phyloP scores from a whole-genome alignment of 2,329 filamentous ascomycete genomes.

The Fusarium sp. region DNA sequence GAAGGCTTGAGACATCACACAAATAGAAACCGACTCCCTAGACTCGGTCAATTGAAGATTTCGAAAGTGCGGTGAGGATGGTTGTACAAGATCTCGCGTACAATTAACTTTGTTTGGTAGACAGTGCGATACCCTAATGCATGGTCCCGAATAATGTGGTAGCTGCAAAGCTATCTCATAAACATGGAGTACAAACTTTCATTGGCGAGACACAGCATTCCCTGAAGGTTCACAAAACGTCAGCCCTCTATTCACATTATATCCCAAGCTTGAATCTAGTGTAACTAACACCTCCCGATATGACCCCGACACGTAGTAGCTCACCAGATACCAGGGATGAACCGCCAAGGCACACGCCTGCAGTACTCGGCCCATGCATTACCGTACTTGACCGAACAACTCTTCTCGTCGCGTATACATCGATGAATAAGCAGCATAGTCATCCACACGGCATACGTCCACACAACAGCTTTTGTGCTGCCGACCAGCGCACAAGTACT shows the following conservation, averaged over 20 bases:
- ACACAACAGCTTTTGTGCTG: constrained; percentile 55
- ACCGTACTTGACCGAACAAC: constrained; percentile 61
- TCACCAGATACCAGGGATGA: constrained; percentile 54
- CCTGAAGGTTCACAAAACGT: no score
- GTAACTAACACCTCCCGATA: no score
- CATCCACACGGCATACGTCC: constrained; percentile 62
- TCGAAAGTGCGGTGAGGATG: background rate
- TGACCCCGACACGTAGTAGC: no score
- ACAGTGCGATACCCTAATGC: background rate
- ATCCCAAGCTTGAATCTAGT: no score
- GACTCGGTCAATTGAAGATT: background rate
- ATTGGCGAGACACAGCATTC: background rate
- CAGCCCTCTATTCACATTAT: background rate
- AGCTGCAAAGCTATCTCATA: no score
- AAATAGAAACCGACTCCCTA: no score
- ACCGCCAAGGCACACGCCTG: constrained; percentile 56
- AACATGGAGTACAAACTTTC: no score
- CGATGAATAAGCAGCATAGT: constrained; percentile 59
- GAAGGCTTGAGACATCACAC: no score
- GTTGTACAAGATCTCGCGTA: background rate
- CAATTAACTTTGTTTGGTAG: fast-evolving
- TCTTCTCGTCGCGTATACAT: constrained; percentile 60
- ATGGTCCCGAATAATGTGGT: no score
- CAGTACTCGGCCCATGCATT: constrained; percentile 60
- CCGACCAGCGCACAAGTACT: constrained; percentile 59